Evolutionary conservation across 495 filamentous ascomycete genomes (phyloP).

Genomic region (Aspergillus mulundensis): DNA sequence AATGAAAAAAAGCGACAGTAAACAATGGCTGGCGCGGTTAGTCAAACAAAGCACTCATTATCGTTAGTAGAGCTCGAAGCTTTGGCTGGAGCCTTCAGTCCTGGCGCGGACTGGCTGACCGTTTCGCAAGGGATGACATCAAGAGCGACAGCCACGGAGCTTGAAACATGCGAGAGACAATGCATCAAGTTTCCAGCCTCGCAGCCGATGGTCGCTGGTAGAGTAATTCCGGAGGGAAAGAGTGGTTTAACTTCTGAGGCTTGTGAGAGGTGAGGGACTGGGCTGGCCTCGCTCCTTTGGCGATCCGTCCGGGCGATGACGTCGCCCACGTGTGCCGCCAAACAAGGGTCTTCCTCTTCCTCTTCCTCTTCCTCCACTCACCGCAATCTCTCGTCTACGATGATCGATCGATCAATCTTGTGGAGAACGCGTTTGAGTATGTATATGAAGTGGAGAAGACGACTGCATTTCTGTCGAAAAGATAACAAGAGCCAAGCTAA

Average conservation of each 20-base stretch:
- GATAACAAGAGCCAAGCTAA: not conserved
- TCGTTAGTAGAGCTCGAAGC: not conserved
- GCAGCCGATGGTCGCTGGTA: not conserved
- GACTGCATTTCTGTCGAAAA: not conserved
- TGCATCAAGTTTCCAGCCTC: not conserved
- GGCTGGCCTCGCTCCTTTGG: not conserved
- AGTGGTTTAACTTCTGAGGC: not conserved
- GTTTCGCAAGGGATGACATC: constrained; percentile 21
- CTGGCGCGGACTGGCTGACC: not conserved
- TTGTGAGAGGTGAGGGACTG: not conserved
- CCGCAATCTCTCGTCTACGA: not conserved
- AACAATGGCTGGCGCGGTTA: constrained; percentile 1
- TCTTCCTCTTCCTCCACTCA: not conserved
- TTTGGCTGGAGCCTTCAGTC: constrained; percentile 4
- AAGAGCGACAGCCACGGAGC: constrained; percentile 5
- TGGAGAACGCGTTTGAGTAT: too few relatives aligned
- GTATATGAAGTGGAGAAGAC: not conserved
- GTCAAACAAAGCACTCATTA: constrained; percentile 4
- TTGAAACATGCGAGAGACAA: not conserved
- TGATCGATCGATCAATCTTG: too few relatives aligned
- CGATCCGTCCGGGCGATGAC: constrained; percentile 29
- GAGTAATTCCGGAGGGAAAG: not conserved
- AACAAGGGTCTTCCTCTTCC: not conserved
- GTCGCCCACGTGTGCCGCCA: constrained; percentile 34
- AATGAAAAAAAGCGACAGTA: not conserved